Base-by-base conservation (phyloP, 116 monocot species). In the Cymodocea nodosa region DNA sequence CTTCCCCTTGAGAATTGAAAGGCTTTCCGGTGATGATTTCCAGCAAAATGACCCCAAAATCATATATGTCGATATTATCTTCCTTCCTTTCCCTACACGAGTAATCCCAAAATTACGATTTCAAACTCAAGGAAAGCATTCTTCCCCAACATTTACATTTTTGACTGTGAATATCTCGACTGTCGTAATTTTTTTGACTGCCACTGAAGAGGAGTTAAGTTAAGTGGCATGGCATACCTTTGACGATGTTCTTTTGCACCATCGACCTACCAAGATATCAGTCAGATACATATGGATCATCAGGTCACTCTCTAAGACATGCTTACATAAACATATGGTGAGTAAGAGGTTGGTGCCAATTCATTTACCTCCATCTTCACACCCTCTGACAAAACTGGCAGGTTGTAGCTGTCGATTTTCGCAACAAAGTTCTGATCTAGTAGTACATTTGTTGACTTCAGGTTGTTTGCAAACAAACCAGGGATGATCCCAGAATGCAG, bases 401-500 rank as follows among this genome's bases (percentile, higher is more conserved):
- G 68, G 70, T 84, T 89, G 63, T 94, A 89, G 67, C 89, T 86
- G 74, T 84, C 76, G 53, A 94, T 86, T 78, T 94, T 94, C 15
- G 93, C 89, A 49, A 86, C 78, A 56, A 86, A 74, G 57, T 84
- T 86, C 52, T 86, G 89, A 78, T 94, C 93, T 62, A 94, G 44
- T 0, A 89, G 76, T 51, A 94, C 57, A 73, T 89, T 82, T 60
- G 85, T 82, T 62, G 74, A 74, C 50, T 82, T 89, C 64, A 89
- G 66, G 68, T 84, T 72, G 68, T 94, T 94, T 24, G 53, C 81
- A 75, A 89, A 86, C 53, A 89, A 65, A 51, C 93, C 93, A 23
- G 93, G 93, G 34, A 94, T 82, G 23, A 94, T 86, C 23, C 93
- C 93, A n/a, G 81, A 75, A 74, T 94, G 93, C 66, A 94, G 65